Base-by-base conservation (phyloP, 2,329 filamentous ascomycete genomes). In the Neofusicoccum ribis region DNA sequence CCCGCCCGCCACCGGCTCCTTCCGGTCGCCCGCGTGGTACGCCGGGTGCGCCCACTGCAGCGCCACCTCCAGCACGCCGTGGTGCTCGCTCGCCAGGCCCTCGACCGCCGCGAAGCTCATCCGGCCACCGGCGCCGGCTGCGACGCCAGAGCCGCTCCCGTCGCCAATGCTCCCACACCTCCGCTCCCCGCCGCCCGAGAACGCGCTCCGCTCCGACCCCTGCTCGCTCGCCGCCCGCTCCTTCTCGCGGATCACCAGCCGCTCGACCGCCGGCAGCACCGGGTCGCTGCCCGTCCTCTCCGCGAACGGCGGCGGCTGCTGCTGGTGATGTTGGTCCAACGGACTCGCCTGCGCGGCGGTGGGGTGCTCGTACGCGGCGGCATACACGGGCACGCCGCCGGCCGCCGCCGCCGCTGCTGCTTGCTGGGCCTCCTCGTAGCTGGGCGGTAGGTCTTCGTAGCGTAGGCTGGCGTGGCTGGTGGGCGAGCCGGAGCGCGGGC, bases 391-490 rank as follows among this genome's bases (percentile, higher is more conserved):
- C 20, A 23, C 20, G 20, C 20, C 20, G 20, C 20, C 20, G 2
- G 20, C 7, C 12, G 47, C 12, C 12, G 47, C 12, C 1, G 20
- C 14, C 34, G 47, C 14, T 31, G 27, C 9, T 34, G 23, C 27
- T 15, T 46, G 52, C 31, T 73, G 72, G 5, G 75, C 76, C 65
- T 78, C 72, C 49, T 76, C 74, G 60, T 78, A 78, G 0, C 74
- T 73, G 1, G 76, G 76, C 20, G 76, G 76, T 3, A 77, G 67
- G 59, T 78, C 76, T 56, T 76, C 73, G 56, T 76, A 77, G 14
- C 71, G 72, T 1, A 74, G 73, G 11, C 20, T 23, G 20, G 20
- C 20, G 20, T 23, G 20, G 20, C 20, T 23, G 20, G 20, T 44
- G 14, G 37, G 20, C 11, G 20, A 7, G 0, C 20, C 20, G 20